These are phyloP conservation scores for Ogataea corticis DNA, from an alignment of 805 yeast species.

Conservation along the genomic window DNA sequence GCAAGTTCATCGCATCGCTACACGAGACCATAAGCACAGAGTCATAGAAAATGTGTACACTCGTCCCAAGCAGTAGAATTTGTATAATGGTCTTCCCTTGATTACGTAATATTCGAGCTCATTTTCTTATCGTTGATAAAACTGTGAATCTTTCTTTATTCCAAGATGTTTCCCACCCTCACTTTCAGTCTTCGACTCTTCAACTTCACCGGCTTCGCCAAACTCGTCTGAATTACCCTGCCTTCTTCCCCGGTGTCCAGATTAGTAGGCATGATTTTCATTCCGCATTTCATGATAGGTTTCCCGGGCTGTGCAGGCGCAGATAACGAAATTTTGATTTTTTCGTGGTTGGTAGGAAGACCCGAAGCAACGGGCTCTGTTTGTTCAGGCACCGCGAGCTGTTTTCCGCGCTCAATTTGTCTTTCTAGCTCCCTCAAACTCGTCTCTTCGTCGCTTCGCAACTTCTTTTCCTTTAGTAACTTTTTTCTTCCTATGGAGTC, in stretches of 20 bases:
- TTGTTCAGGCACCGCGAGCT: slow-evolving; percentile 9
- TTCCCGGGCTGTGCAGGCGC: slow-evolving; percentile 10
- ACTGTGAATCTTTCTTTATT: no score
- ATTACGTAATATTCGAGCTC: no score
- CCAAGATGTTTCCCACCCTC: slow-evolving; percentile 33
- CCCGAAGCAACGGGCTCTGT: slow-evolving; percentile 3
- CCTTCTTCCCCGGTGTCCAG: slow-evolving; percentile 21
- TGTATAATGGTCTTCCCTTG: no score
- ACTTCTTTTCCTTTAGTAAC: slow-evolving; percentile 37
- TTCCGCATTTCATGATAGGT: slow-evolving; percentile 32
- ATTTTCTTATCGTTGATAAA: no score
- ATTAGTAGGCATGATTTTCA: slow-evolving; percentile 28
- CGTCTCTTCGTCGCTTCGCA: slow-evolving; percentile 48
- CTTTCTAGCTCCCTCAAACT: slow-evolving; percentile 43
- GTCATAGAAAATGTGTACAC: no score
- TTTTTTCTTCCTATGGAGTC: slow-evolving; percentile 45
- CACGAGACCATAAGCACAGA: neutral
- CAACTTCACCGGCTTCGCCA: slow-evolving; percentile 14
- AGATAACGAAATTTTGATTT: slow-evolving; percentile 20
- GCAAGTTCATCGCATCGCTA: slow-evolving; percentile 43
- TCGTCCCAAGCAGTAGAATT: no score
- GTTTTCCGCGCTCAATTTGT: slow-evolving; percentile 53
- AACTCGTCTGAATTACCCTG: slow-evolving; percentile 4
- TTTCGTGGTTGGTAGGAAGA: slow-evolving; percentile 17
- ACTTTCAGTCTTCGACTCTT: slow-evolving; percentile 17